Evolutionary conservation across 768 basidiomycete species (phyloP).

Genomic region (Rhodotorula taiwanensis): DNA sequence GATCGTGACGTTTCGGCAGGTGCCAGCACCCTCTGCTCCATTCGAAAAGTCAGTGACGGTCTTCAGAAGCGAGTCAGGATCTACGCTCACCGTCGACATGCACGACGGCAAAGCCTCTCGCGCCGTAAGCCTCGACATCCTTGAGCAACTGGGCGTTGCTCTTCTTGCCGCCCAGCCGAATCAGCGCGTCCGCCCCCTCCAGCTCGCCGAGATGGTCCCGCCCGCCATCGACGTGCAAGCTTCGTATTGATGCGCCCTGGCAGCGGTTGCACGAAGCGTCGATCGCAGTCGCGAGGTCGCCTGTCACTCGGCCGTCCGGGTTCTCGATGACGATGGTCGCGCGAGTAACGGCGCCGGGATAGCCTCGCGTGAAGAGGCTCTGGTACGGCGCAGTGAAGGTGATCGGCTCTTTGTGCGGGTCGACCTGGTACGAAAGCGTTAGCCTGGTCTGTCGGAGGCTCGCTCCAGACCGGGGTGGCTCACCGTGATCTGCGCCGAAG

Average conservation of each 20-base stretch:
- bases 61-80: neutral
- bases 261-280: conserved; percentile 24
- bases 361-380: conserved; percentile 20
- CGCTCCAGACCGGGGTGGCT: neutral
- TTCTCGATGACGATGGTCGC: conserved; percentile 29
- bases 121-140: conserved; percentile 22
- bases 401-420: conserved; percentile 23
- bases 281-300: conserved; percentile 32
- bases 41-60: neutral
- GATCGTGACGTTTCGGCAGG: conserved; percentile 22
- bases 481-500: conserved; percentile 17
- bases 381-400: conserved; percentile 31
- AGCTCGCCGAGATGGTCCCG: conserved; percentile 12
- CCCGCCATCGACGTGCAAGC: conserved; percentile 30
- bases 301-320: conserved; percentile 1
- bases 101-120: conserved; percentile 26
- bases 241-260: conserved; percentile 2
- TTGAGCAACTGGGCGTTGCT: conserved; percentile 25
- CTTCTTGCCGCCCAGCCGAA: conserved; percentile 17
- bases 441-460: neutral
- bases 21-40: conserved; percentile 5
- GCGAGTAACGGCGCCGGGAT: conserved; percentile 25
- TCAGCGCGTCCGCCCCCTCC: conserved; percentile 33
- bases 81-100: conserved; percentile 16
- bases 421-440: neutral